Conservation (phyloP, 805 yeast species). For the Dipodascopsis uninucleata region DNA sequence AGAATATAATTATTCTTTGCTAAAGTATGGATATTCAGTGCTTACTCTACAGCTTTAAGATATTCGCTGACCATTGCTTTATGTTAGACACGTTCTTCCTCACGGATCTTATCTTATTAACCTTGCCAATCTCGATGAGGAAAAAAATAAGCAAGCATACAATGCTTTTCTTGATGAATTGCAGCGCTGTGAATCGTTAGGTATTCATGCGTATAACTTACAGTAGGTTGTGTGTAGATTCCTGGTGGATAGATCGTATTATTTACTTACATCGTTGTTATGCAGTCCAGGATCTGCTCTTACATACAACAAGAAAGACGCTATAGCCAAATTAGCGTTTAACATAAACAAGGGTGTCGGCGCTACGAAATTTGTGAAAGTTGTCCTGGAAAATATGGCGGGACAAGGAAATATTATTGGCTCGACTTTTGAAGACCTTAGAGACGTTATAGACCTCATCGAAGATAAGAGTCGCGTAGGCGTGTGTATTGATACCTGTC, state of each 20-base stretch:
- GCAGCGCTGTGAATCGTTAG: constrained; percentile 76
- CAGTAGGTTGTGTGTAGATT: constrained; percentile 42
- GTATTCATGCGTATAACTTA: constrained; percentile 82
- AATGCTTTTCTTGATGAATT: constrained; percentile 82
- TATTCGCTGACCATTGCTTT: background rate
- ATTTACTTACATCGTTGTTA: background rate
- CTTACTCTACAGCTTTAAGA: background rate
- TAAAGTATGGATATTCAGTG: constrained; percentile 43
- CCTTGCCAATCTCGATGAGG: constrained; percentile 82
- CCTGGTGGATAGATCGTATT: background rate
- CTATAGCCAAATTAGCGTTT: constrained; percentile 66
- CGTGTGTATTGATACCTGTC: constrained; percentile 95
- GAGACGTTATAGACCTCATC: constrained; percentile 69
- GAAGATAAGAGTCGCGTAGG: constrained; percentile 84
- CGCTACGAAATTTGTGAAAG: constrained; percentile 73
- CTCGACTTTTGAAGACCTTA: constrained; percentile 69
- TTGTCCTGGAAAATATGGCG: constrained; percentile 95
- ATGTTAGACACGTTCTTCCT: constrained; percentile 64
- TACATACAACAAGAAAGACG: constrained; percentile 62
- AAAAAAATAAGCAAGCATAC: constrained; percentile 70
- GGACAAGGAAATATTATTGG: constrained; percentile 94
- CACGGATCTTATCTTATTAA: constrained; percentile 95
- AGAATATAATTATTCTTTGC: constrained; percentile 62
- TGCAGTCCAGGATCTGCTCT: constrained; percentile 67
- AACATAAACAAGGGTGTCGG: constrained; percentile 75